Percentiles rank a stretch among this genome's conserved stretches.
Conservation (phyloP, 139 green algal species). For the Penium margaritaceum region DNA sequence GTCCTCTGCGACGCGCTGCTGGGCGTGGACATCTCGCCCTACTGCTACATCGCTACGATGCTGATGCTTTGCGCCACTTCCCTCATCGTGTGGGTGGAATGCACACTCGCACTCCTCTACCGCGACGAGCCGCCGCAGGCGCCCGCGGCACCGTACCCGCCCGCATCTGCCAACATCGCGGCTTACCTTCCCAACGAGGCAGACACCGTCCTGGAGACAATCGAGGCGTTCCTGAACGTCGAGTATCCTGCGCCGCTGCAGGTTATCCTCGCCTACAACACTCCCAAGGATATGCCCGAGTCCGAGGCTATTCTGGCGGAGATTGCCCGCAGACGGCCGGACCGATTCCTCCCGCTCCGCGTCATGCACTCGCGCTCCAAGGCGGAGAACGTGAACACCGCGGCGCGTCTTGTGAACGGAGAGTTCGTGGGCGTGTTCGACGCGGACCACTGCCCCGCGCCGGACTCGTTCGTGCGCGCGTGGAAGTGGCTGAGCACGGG, state of each 20-base stretch:
- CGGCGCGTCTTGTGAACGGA: not conserved
- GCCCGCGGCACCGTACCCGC: slow-evolving; percentile 10
- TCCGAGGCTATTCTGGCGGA: slow-evolving; percentile 13
- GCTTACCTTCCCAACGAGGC: slow-evolving; percentile 37
- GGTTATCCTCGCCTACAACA: slow-evolving; percentile 37
- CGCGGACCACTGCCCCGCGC: slow-evolving; percentile 17
- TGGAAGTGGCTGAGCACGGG: slow-evolving; percentile 10
- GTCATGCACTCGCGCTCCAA: slow-evolving; percentile 22
- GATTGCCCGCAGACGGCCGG: slow-evolving; percentile 2
- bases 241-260: not conserved
- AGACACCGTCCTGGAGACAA: slow-evolving; percentile 32
- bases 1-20: slow-evolving; percentile 15
- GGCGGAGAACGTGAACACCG: slow-evolving; percentile 29
- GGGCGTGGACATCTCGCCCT: slow-evolving; percentile 32
- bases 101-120: slow-evolving; percentile 22
- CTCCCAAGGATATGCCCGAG: slow-evolving; percentile 20
- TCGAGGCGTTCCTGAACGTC: slow-evolving; percentile 11
- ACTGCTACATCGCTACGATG: slow-evolving; percentile 27
- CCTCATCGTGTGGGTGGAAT: slow-evolving; percentile 25
- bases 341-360: slow-evolving; percentile 7
- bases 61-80: slow-evolving; percentile 18
- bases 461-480: slow-evolving; percentile 21
- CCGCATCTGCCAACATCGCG: slow-evolving; percentile 20
- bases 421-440: slow-evolving; percentile 36
- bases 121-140: not conserved